These are phyloP conservation scores for Aquanectria penicillioides DNA, from an alignment of 2,329 filamentous ascomycete species.

Conservation along the genomic window DNA sequence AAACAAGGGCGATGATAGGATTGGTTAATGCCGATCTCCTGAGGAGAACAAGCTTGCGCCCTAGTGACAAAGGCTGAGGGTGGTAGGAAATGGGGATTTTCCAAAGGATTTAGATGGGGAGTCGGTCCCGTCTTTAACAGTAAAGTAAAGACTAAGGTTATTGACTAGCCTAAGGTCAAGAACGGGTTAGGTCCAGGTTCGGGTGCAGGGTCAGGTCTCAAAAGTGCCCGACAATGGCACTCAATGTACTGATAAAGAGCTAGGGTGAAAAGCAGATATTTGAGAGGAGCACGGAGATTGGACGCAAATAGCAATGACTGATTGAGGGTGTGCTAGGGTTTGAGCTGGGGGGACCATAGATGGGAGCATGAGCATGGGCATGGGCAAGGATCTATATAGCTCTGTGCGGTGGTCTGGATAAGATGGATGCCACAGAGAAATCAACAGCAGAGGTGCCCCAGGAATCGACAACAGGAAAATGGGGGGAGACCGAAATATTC, in stretches of 20 bases:
- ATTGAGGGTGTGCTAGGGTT: slow-evolving; percentile 33
- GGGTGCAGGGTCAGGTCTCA: slow-evolving; percentile 1
- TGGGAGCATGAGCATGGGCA: slow-evolving; percentile 3
- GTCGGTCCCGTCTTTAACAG: slow-evolving; percentile 13
- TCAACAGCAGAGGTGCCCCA: neutral
- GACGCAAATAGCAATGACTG: slow-evolving; percentile 25
- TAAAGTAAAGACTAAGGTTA: neutral
- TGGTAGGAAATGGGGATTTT: neutral
- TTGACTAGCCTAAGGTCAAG: neutral
- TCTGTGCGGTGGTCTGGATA: slow-evolving; percentile 7
- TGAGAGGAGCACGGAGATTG: slow-evolving; percentile 26
- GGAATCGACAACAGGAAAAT: neutral
- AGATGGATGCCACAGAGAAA: slow-evolving; percentile 6
- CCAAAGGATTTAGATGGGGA: neutral
- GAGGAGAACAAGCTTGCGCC: neutral
- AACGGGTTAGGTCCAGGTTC: slow-evolving; percentile 17
- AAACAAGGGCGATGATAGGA: neutral
- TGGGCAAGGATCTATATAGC: slow-evolving; percentile 20
- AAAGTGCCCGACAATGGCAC: slow-evolving; percentile 13
- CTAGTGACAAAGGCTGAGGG: neutral
- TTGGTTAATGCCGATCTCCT: neutral
- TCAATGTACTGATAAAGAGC: slow-evolving; percentile 32
- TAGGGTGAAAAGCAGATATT: slow-evolving; percentile 9
- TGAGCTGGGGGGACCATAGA: slow-evolving; percentile 28
- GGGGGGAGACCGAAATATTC: neutral